Percentiles rank a stretch among this genome's conserved stretches.
phyloP scores from a whole-genome alignment of 257 asterid species.

The Vinca minor region DNA sequence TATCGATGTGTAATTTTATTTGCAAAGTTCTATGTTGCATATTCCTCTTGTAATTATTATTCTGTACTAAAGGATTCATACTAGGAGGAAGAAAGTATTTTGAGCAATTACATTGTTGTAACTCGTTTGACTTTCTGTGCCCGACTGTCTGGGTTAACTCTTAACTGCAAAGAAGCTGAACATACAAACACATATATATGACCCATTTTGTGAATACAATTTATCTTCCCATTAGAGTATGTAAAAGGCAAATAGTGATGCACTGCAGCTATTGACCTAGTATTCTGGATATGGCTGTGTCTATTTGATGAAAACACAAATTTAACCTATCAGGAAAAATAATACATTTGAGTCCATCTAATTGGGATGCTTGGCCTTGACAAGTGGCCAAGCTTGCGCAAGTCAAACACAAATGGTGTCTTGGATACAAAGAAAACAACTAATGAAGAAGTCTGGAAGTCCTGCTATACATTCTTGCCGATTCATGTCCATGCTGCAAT shows the following conservation, averaged over 20 bases:
- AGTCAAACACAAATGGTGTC: not conserved
- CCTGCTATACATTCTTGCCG: not conserved
- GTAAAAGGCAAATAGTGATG: not conserved
- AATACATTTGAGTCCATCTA: not conserved
- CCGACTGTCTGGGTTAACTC: not conserved
- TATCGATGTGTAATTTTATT: not conserved
- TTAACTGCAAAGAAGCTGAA: too few species aligned
- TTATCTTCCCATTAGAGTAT: not conserved
- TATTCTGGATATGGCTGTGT: not conserved
- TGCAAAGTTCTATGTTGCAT: not conserved
- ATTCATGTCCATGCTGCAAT: not conserved
- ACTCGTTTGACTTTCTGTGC: conserved; percentile 1
- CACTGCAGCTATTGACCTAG: not conserved
- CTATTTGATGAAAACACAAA: not conserved
- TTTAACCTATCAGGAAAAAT: not conserved
- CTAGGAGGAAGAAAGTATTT: not conserved
- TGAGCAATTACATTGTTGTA: not conserved
- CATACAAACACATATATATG: too few species aligned
- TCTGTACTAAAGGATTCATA: not conserved
- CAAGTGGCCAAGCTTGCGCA: not conserved
- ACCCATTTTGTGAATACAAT: not conserved
- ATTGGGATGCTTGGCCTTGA: not conserved
- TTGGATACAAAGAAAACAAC: not conserved
- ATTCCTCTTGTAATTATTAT: not conserved
- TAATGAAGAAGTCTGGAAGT: not conserved